Evolutionary conservation across 345 rosid species (phyloP), one percentile per base, ranked within the genome.

Genomic region (Aquilaria yunnanensis): DNA sequence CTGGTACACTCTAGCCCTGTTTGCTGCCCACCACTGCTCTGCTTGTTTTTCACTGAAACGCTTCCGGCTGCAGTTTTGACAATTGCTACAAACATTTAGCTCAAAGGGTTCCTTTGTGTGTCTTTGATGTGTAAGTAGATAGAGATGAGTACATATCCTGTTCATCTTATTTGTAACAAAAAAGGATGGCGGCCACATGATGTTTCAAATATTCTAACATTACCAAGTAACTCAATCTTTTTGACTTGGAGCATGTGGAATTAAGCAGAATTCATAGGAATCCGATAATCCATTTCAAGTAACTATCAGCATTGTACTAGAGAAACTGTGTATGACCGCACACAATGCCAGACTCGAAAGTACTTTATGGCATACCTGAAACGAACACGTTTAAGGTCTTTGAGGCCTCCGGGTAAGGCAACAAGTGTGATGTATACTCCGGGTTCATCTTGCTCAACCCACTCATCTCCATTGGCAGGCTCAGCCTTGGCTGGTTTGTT

Each of bases 381-480:
- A 65, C 87, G 95, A 7, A 87, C 91, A 54, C 87, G 89, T 75
- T 87, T 85, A 49, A 87, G 87, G 83, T 87, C 89, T 74, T 84
- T 87, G 43, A 47, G 69, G 14, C 91, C 87, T 51, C 91, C 95
- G 9, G 89, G 87, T 59, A 83, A 77, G 47, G 82, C 79, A 59
- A 78, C 80, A 56, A 87, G 83, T 32, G 95, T 87, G 46, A 87
- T 83, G 57, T 81, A 85, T 13, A 87, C 87, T 58, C 95, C 95
- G 0, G 87, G 83, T 75, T 87, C 87, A 57, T 81, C 89, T 72
- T 87, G 95, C 72, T 87, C 89, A 56, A 85, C 89, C 84, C 91
- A 83, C 72, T 87, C 86, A 63, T 75, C 72, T 34, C 75, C 93
- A 54, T 76, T 69, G 23, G 51, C 61, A 30, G 72, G 72, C 68